Evolutionary conservation across 1,284 basidiomycete genomes (phyloP).

Genomic region (Rhodotorula sp.): DNA sequence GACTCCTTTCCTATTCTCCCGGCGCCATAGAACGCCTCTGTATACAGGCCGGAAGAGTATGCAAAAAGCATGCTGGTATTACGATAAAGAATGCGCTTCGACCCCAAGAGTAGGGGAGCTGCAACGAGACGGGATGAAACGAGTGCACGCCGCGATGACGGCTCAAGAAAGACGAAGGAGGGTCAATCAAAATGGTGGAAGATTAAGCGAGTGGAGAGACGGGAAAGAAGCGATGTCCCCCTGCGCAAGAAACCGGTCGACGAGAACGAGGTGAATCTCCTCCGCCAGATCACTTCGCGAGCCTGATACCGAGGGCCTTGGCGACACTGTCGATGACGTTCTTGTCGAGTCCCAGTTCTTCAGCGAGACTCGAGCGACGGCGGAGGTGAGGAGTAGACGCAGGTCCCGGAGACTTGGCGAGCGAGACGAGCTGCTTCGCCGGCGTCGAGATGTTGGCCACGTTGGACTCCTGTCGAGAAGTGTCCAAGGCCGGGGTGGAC

Average conservation of each 20-base stretch:
- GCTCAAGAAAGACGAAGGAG: constrained; percentile 10
- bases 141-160: not conserved
- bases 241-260: not conserved
- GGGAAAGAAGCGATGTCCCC: constrained; percentile 8
- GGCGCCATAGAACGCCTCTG: too few relatives aligned
- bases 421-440: not conserved
- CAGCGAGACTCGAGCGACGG: constrained; percentile 13
- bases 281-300: constrained; percentile 1
- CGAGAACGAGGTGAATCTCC: not conserved
- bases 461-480: not conserved
- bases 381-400: not conserved
- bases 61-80: too few relatives aligned
- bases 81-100: too few relatives aligned
- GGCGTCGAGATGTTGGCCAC: not conserved
- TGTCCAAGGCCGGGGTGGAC: not conserved
- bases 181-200: constrained; percentile 9
- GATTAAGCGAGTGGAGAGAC: constrained; percentile 5
- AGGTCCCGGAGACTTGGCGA: not conserved
- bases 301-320: constrained; percentile 4
- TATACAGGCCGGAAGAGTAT: too few relatives aligned
- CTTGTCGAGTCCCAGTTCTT: constrained; percentile 11
- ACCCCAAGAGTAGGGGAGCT: too few relatives aligned
- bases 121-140: too few relatives aligned
- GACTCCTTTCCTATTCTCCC: too few relatives aligned
- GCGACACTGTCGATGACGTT: constrained; percentile 13